Conservation (phyloP, 2,329 filamentous ascomycete genomes). For the Dactylellina sp. region DNA sequence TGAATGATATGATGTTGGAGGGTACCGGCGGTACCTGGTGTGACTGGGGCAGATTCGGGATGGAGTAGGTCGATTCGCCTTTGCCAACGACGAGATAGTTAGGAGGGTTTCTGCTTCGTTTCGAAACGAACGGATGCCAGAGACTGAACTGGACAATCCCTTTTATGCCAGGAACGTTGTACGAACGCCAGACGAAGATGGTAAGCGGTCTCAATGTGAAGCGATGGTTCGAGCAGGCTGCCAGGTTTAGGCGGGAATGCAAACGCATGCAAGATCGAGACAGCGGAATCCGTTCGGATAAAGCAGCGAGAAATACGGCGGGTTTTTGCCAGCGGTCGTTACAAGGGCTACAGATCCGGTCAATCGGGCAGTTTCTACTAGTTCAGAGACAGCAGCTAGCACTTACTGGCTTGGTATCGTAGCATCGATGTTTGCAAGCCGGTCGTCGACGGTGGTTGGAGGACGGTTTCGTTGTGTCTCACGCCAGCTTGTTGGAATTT, state of each 20-base stretch:
- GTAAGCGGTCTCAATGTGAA: constrained; percentile 23
- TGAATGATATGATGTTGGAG: too few relatives aligned
- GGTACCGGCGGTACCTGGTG: too few relatives aligned
- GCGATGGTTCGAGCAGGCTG: constrained; percentile 11
- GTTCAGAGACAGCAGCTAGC: too few relatives aligned
- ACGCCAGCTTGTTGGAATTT: constrained; percentile 42
- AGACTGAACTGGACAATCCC: constrained; percentile 24
- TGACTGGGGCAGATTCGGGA: too few relatives aligned
- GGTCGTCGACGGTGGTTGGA: background rate
- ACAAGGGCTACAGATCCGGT: constrained; percentile 1
- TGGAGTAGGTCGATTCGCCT: constrained; percentile 16
- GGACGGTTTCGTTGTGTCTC: constrained; percentile 46
- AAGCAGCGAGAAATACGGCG: constrained; percentile 36
- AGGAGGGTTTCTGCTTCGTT: constrained; percentile 24
- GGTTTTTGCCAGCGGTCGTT: background rate
- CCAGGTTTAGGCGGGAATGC: background rate
- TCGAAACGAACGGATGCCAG: constrained; percentile 43
- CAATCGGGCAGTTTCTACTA: constrained; percentile 45
- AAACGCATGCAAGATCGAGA: background rate
- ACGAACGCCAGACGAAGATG: constrained; percentile 16
- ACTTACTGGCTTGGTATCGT: too few relatives aligned
- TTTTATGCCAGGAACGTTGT: constrained; percentile 40
- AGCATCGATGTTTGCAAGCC: too few relatives aligned
- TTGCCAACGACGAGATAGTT: constrained; percentile 11
- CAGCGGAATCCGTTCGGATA: background rate